These are phyloP conservation scores for Ashbya aceris DNA, from an alignment of 1,139 yeast genomes.

Conservation along the genomic window DNA sequence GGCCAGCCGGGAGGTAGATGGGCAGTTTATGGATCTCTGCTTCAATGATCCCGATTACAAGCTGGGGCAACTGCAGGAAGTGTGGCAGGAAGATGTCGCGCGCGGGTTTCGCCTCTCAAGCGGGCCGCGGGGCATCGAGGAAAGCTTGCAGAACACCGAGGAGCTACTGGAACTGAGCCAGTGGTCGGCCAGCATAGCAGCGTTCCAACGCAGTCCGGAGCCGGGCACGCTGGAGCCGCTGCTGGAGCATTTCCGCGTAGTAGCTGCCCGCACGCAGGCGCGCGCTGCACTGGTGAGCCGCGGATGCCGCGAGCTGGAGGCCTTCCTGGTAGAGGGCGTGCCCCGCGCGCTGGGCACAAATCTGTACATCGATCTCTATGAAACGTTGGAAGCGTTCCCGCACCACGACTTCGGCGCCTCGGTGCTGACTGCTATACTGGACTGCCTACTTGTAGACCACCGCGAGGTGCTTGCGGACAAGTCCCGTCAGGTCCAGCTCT, in stretches of 20 bases:
- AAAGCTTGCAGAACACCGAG: not conserved
- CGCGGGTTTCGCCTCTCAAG: too few species aligned
- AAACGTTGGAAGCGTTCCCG: not conserved
- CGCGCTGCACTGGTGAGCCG: not conserved
- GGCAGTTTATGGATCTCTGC: slow-evolving; percentile 23
- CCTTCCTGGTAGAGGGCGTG: not conserved
- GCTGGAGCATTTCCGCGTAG: not conserved
- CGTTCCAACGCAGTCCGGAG: slow-evolving; percentile 1
- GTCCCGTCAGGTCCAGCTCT: slow-evolving; percentile 1
- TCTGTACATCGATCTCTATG: not conserved
- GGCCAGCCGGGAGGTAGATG: slow-evolving; percentile 16
- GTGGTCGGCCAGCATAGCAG: slow-evolving; percentile 3
- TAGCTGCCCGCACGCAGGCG: not conserved
- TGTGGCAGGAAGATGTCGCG: too few species aligned
- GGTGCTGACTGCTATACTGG: not conserved
- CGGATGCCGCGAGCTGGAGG: not conserved
- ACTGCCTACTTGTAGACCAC: not conserved
- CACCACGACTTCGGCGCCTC: not conserved
- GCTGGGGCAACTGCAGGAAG: slow-evolving; percentile 8
- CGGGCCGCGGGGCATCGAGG: too few species aligned
- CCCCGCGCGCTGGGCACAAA: not conserved
- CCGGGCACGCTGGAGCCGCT: not conserved
- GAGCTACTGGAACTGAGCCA: slow-evolving; percentile 1
- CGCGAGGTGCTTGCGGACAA: not conserved
- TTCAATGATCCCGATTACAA: slow-evolving; percentile 23